Evolutionary conservation across 2,329 filamentous ascomycete species (phyloP).

Genomic region (Arthrinium puccinioides): DNA sequence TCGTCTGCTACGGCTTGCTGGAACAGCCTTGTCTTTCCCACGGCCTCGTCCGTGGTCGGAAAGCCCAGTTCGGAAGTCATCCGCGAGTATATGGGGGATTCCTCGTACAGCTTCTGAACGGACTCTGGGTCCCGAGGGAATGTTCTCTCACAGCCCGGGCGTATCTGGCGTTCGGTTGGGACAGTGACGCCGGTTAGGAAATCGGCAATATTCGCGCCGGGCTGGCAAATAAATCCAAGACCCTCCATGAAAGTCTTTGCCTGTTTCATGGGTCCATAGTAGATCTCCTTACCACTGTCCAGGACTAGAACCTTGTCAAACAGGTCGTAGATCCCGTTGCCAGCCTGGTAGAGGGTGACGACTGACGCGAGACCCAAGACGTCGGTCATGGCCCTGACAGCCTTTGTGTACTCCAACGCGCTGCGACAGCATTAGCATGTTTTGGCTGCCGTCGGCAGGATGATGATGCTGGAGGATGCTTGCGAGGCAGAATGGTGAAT

Average conservation of each 20-base stretch:
- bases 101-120: slow-evolving; percentile 22
- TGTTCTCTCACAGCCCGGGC: slow-evolving; percentile 46
- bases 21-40: slow-evolving; percentile 2
- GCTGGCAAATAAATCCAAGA: slow-evolving; percentile 52
- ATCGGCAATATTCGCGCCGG: slow-evolving; percentile 58
- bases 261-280: slow-evolving; percentile 50
- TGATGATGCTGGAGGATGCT: too few relatives aligned
- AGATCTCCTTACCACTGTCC: slow-evolving; percentile 61
- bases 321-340: not conserved
- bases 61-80: slow-evolving; percentile 2
- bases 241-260: slow-evolving; percentile 56
- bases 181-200: slow-evolving; percentile 61
- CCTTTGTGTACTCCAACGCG: slow-evolving; percentile 53
- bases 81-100: not conserved
- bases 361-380: slow-evolving; percentile 7
- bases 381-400: slow-evolving; percentile 17
- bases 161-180: slow-evolving; percentile 52
- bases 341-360: slow-evolving; percentile 7
- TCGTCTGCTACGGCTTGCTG: slow-evolving; percentile 1
- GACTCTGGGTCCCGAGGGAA: slow-evolving; percentile 54
- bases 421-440: too few relatives aligned
- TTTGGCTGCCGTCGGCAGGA: too few relatives aligned
- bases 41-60: slow-evolving; percentile 1
- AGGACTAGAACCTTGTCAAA: slow-evolving; percentile 41
- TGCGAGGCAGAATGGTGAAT: too few relatives aligned